Base-by-base conservation (phyloP, 805 yeast species). In the Candida pseudoglaebosa region DNA sequence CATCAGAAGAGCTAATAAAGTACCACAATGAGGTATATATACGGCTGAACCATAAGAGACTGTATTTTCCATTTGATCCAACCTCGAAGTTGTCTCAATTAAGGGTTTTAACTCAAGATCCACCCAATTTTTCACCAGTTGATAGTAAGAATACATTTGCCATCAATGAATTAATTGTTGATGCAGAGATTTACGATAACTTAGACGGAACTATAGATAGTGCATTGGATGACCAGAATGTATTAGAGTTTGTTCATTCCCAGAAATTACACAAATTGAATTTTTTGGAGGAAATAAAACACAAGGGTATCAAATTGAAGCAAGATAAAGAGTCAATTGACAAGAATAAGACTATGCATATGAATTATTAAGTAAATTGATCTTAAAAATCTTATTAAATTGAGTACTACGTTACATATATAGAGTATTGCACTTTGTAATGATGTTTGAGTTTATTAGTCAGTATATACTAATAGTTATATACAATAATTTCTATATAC, bases 271-370 rank as follows among this genome's bases (percentile, higher is more conserved):
- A 62, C 33, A 44, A 36, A 33, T 39, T 32, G 13, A 46, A 48
- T 17, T 62, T 62, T 36, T 38, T 50, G 15, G 37, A 49, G 13
- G 66, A 62, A 36, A 51, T 61, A 15, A 32, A 42, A 18, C 36
- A 44, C 12, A 56, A 49, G 37, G 61, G 62, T 2, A 33, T 56
- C 19, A 28, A 28, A 17, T 31, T 51, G n/a, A 46, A 38, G 33
- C 16, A 19, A 26, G 39, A 21, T 8, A 15, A n/a, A n/a, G 15
- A 20, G 19, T 17, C 12, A 10, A 15, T 18, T 19, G 16, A 26
- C 32, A 32, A 10, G 19, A 20, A 17, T 18, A 13, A 20, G 14
- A 33, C 31, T 10, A 18, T 15, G 9, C 5, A 19, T 8, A 39
- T 39, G 38, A 42, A 42, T 37, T 40, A 38, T 34, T 40, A 19